Evolutionary conservation across 805 yeast genomes (phyloP).

Genomic region (Candida takata): DNA sequence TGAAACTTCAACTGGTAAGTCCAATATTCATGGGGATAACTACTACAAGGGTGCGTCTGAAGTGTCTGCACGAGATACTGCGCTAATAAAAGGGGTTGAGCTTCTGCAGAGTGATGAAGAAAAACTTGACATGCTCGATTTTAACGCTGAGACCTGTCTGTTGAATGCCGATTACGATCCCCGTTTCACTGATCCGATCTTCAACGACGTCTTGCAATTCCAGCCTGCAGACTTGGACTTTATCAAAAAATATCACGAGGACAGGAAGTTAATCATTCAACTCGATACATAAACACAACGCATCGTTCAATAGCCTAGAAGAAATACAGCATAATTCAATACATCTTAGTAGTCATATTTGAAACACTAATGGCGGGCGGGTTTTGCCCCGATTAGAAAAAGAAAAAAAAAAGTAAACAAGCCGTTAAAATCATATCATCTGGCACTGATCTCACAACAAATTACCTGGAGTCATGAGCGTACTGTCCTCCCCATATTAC

Average conservation of each 20-base stretch:
- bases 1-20: slow-evolving; percentile 4
- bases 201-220: slow-evolving; percentile 8
- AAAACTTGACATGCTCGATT: slow-evolving; percentile 8
- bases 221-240: slow-evolving; percentile 12
- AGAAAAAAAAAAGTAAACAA: neutral
- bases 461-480: too few relatives aligned
- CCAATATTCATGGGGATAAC: neutral
- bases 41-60: slow-evolving; percentile 6
- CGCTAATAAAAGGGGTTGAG: slow-evolving; percentile 1
- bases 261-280: slow-evolving; percentile 16
- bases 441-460: too few relatives aligned
- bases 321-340: neutral
- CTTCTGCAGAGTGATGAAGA: neutral
- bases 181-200: slow-evolving; percentile 18
- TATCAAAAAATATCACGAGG: slow-evolving; percentile 15
- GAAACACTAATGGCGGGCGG: too few relatives aligned
- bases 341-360: neutral
- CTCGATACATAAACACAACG: neutral
- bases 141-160: slow-evolving; percentile 8
- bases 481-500: neutral
- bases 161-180: slow-evolving; percentile 21
- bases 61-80: slow-evolving; percentile 1
- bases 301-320: too few relatives aligned
- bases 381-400: too few relatives aligned
- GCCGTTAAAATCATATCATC: too few relatives aligned